Conservation (phyloP, 2,329 filamentous ascomycete genomes). For the Pseudogymnoascus sp. region DNA sequence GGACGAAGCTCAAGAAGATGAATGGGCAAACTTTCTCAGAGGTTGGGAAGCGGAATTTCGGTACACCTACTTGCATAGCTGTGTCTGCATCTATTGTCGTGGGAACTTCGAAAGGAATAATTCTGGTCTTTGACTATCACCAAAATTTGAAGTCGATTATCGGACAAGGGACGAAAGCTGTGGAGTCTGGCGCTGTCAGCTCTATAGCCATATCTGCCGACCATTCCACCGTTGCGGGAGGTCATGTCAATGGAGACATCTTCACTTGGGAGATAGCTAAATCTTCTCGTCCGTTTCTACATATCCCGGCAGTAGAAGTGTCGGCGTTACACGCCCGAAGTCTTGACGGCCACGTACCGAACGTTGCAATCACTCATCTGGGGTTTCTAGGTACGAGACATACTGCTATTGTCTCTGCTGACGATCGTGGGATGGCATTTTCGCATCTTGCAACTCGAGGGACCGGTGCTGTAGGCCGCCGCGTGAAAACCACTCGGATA, state of each 20-base stretch:
- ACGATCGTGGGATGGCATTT: slow-evolving; percentile 95
- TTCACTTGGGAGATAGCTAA: slow-evolving; percentile 93
- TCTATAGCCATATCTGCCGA: slow-evolving; percentile 88
- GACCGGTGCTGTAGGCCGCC: slow-evolving; percentile 75
- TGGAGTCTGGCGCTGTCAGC: slow-evolving; percentile 84
- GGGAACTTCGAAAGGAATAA: slow-evolving; percentile 89
- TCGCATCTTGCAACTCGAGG: slow-evolving; percentile 92
- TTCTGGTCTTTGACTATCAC: slow-evolving; percentile 95
- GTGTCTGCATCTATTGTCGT: slow-evolving; percentile 84
- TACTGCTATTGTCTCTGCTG: slow-evolving; percentile 89
- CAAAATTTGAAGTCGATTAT: slow-evolving; percentile 93
- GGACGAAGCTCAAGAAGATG: slow-evolving; percentile 88
- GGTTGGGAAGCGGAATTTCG: slow-evolving; percentile 84
- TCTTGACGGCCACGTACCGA: slow-evolving; percentile 75
- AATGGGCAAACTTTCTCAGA: slow-evolving; percentile 89
- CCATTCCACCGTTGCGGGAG: slow-evolving; percentile 82
- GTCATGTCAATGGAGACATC: slow-evolving; percentile 83
- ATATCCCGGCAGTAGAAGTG: slow-evolving; percentile 71
- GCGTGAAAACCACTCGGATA: slow-evolving; percentile 83
- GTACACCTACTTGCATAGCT: slow-evolving; percentile 79
- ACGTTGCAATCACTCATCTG: slow-evolving; percentile 76
- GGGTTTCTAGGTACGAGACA: slow-evolving; percentile 90
- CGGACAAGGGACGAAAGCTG: slow-evolving; percentile 85
- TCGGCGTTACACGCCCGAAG: slow-evolving; percentile 56
- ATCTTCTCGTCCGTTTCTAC: slow-evolving; percentile 78